phyloP scores from a whole-genome alignment of 805 yeast genomes.

The Millerago galiae region DNA sequence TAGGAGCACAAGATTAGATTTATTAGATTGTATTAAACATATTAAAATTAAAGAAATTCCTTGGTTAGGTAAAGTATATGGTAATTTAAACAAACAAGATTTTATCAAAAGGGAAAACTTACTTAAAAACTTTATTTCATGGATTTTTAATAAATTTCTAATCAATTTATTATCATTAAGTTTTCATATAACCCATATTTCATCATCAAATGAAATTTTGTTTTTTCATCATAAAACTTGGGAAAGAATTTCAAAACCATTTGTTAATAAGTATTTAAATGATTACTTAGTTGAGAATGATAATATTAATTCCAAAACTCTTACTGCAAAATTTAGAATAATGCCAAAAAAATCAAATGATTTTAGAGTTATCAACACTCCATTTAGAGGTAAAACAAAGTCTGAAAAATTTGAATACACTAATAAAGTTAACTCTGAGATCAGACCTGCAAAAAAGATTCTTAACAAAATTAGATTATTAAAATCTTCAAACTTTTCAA shows the following conservation, averaged over 20 bases:
- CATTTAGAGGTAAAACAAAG: constrained; percentile 33
- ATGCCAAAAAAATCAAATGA: constrained; percentile 53
- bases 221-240: constrained; percentile 59
- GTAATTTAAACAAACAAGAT: constrained; percentile 36
- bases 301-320: constrained; percentile 11
- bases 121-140: constrained; percentile 39
- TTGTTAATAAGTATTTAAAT: constrained; percentile 35
- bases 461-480: constrained; percentile 28
- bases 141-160: constrained; percentile 50
- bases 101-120: constrained; percentile 29
- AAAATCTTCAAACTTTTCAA: constrained; percentile 23
- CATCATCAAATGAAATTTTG: constrained; percentile 31
- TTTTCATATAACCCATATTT: constrained; percentile 63
- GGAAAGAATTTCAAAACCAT: constrained; percentile 37
- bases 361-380: constrained; percentile 56
- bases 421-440: constrained; percentile 29
- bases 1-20: constrained; percentile 29
- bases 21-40: constrained; percentile 27
- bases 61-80: constrained; percentile 44
- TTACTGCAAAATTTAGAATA: constrained; percentile 35
- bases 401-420: constrained; percentile 29
- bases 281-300: constrained; percentile 27
- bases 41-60: constrained; percentile 38
- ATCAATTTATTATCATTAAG: constrained; percentile 41
- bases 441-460: constrained; percentile 39